These are phyloP conservation scores for Hymenoscyphus albidus DNA, from an alignment of 2,329 filamentous ascomycete species.

Conservation along the genomic window DNA sequence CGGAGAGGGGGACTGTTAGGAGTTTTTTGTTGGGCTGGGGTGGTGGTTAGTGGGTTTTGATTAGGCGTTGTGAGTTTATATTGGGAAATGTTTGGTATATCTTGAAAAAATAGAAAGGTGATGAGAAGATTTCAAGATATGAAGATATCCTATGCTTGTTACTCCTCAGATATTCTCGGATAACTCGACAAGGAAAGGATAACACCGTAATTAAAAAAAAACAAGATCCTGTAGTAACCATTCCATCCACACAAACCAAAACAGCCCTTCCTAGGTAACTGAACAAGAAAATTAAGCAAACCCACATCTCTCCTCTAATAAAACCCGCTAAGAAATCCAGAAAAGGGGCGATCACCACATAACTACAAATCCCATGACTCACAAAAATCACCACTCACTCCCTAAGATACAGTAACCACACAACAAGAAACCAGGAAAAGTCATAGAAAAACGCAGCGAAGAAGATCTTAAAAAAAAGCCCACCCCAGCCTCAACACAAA, in stretches of 20 bases:
- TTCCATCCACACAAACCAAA: not conserved
- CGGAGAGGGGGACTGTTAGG: constrained; percentile 59
- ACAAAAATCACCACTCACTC: not conserved
- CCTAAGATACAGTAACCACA: not conserved
- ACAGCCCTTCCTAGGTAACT: not conserved
- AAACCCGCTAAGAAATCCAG: not conserved
- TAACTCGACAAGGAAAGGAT: not conserved
- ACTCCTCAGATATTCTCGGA: not conserved
- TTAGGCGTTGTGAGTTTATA: no score
- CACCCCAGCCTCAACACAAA: no score
- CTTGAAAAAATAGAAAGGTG: not conserved
- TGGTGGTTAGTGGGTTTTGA: constrained; percentile 4
- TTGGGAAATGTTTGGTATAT: no score
- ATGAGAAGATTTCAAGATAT: not conserved
- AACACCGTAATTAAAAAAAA: not conserved
- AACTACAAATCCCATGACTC: not conserved
- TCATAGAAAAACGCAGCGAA: not conserved
- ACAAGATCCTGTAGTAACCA: not conserved
- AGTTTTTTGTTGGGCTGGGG: constrained; percentile 55
- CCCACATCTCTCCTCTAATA: no score
- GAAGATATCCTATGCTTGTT: not conserved
- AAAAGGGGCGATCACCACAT: not conserved
- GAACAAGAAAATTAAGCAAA: not conserved
- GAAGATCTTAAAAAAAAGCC: no score
- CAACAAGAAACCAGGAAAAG: not conserved